phyloP scores from a whole-genome alignment of 441 rosid species.

The Eutrema salsugineum region DNA sequence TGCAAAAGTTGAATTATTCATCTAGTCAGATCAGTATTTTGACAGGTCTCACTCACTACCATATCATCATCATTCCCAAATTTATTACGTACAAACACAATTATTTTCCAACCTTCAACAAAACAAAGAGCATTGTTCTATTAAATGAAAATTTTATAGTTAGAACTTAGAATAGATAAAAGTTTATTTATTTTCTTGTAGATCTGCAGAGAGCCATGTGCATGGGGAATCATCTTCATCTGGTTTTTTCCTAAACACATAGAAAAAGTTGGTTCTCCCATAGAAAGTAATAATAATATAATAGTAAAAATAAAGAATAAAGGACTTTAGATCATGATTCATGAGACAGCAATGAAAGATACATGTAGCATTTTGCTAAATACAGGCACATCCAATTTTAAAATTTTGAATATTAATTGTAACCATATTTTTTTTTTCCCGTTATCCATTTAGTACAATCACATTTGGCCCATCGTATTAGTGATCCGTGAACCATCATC shows the following conservation, averaged over 20 bases:
- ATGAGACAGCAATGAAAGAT: constrained; percentile 31
- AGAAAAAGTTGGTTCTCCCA: not conserved
- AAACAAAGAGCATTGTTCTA: not conserved
- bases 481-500: too few species aligned
- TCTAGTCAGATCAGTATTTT: not conserved
- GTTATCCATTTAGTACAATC: too few species aligned
- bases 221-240: constrained; percentile 29
- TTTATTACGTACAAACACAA: constrained; percentile 8
- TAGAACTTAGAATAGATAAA: not conserved
- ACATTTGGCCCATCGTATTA: too few species aligned
- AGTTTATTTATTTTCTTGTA: constrained; percentile 1
- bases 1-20: not conserved
- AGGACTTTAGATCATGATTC: constrained; percentile 21
- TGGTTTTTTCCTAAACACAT: constrained; percentile 13
- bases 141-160: not conserved
- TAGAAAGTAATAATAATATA: constrained; percentile 8
- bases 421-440: too few species aligned
- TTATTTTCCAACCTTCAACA: not conserved
- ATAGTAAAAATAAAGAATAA: not conserved
- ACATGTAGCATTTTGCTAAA: constrained; percentile 27
- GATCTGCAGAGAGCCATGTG: constrained; percentile 34
- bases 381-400: not conserved
- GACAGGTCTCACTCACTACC: constrained; percentile 10
- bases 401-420: not conserved
- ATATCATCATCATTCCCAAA: not conserved